These are phyloP conservation scores for Nicotiana paniculata DNA, from an alignment of 257 asterid species.

Conservation along the genomic window DNA sequence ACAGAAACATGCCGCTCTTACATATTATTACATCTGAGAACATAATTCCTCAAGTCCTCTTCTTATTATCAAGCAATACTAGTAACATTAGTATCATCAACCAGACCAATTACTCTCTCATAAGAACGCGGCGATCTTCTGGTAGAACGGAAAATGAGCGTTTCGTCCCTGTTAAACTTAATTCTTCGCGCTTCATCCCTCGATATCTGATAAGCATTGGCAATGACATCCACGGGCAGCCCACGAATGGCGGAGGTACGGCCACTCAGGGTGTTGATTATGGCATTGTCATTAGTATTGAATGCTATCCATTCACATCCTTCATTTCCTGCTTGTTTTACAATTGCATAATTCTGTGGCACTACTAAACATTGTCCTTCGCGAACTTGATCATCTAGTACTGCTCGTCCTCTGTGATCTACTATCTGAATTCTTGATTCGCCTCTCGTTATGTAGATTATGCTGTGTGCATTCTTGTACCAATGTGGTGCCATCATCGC, in stretches of 20 bases:
- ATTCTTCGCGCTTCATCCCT: slow-evolving; percentile 44
- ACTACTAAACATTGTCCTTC: slow-evolving; percentile 58
- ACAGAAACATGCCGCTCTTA: background rate
- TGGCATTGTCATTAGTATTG: slow-evolving; percentile 59
- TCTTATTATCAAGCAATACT: background rate
- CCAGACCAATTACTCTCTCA: background rate
- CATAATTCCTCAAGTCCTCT: background rate
- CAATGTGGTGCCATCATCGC: slow-evolving; percentile 58
- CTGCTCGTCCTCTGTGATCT: slow-evolving; percentile 49
- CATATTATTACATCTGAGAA: background rate
- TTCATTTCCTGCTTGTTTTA: slow-evolving; percentile 51
- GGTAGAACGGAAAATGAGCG: background rate
- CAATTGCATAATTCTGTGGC: slow-evolving; percentile 51
- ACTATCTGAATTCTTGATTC: slow-evolving; percentile 46
- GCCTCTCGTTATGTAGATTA: slow-evolving; percentile 46
- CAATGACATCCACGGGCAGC: slow-evolving; percentile 42
- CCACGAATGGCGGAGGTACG: slow-evolving; percentile 57
- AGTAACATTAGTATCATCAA: background rate
- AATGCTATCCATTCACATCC: slow-evolving; percentile 68
- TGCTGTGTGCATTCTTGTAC: slow-evolving; percentile 50
- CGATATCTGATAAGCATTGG: slow-evolving; percentile 37
- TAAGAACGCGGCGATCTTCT: background rate
- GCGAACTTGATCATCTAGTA: slow-evolving; percentile 38
- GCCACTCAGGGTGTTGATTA: slow-evolving; percentile 58
- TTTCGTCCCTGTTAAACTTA: slow-evolving; percentile 31